phyloP scores from a whole-genome alignment of 1,139 yeast species.

The Magnusiomyces ingens region DNA sequence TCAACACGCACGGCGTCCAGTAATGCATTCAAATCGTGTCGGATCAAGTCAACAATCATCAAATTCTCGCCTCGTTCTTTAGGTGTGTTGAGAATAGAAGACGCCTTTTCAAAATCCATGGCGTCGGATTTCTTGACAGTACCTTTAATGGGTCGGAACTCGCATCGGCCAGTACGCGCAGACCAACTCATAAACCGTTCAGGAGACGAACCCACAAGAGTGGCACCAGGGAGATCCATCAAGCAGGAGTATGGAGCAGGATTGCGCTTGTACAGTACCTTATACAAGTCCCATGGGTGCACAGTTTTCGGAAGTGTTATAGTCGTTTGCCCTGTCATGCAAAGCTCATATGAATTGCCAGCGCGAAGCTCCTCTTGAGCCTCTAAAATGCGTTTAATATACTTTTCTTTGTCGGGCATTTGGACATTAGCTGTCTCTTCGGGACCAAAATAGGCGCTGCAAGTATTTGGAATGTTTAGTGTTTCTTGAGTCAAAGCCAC shows the following conservation, averaged over 20 bases:
- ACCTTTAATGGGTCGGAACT: constrained; percentile 92
- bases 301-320: constrained; percentile 36
- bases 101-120: constrained; percentile 48
- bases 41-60: constrained; percentile 92
- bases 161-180: constrained; percentile 42
- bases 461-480: constrained; percentile 17
- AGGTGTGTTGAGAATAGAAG: constrained; percentile 63
- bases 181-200: constrained; percentile 84
- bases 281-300: constrained; percentile 72
- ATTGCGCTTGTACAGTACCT: constrained; percentile 59
- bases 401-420: constrained; percentile 50
- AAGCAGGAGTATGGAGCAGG: constrained; percentile 93
- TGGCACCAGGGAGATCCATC: constrained; percentile 60
- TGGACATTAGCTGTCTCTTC: constrained; percentile 33
- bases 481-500: constrained; percentile 1
- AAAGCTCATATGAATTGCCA: constrained; percentile 93
- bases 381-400: constrained; percentile 47
- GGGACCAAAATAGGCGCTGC: constrained; percentile 15
- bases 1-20: constrained; percentile 63
- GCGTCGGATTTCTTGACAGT: constrained; percentile 64
- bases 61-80: constrained; percentile 94
- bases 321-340: constrained; percentile 75
- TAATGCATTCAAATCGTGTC: constrained; percentile 80
- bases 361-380: constrained; percentile 66
- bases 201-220: constrained; percentile 82